Evolutionary conservation across 1,139 yeast species (phyloP).

Genomic region (Pichia terricola): DNA sequence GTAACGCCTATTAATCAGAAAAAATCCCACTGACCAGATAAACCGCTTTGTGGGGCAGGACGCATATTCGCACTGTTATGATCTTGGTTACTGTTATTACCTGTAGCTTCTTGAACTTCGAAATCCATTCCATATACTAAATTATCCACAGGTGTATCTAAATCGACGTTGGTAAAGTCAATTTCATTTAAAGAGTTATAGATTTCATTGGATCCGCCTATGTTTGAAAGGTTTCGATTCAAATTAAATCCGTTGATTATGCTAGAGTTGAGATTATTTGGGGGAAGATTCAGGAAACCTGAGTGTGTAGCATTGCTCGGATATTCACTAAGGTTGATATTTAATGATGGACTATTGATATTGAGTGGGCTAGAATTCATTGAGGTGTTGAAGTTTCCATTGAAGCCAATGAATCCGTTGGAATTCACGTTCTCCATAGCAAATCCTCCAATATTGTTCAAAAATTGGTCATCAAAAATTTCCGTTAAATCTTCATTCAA

Average conservation of each 20-base stretch:
- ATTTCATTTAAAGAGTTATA: constrained; percentile 73
- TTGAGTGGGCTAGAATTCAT: background rate
- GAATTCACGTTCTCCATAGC: constrained; percentile 11
- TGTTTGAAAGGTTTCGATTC: background rate
- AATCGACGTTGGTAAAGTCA: constrained; percentile 39
- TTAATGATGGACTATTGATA: background rate
- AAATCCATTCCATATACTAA: constrained; percentile 8
- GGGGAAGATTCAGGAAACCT: background rate
- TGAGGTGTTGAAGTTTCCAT: background rate
- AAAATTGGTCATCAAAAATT: constrained; percentile 22
- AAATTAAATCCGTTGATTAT: background rate
- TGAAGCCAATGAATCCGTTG: background rate
- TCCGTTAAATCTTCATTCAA: constrained; percentile 15
- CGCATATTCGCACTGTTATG: background rate
- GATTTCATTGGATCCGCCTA: constrained; percentile 11
- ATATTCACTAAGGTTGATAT: background rate
- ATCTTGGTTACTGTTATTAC: background rate
- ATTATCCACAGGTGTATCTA: constrained; percentile 19
- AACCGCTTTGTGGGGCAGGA: background rate
- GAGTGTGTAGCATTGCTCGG: background rate
- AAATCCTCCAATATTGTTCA: constrained; percentile 25
- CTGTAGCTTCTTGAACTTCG: constrained; percentile 3
- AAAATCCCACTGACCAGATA: constrained; percentile 7
- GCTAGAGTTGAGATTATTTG: background rate
- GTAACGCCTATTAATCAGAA: background rate